Base-by-base conservation (phyloP, 2,329 filamentous ascomycete genomes). In the Paecilomyces dactylethromorphus region DNA sequence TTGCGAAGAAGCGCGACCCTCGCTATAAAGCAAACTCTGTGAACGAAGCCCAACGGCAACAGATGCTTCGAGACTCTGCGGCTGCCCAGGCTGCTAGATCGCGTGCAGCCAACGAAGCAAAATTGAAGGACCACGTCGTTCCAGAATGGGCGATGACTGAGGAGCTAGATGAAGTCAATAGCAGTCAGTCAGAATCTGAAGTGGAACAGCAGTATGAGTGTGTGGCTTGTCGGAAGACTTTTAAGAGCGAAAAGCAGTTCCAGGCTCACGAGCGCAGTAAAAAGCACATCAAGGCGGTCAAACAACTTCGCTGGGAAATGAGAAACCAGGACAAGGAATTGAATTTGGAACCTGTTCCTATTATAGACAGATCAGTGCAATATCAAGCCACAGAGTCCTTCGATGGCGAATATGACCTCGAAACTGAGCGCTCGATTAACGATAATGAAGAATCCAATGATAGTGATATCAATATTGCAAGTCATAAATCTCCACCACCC, bases 181-280 rank as follows among this genome's bases (percentile, higher is more conserved):
- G 75, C 71, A 74, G 66, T 71, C 82, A 62, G 57, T 70, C 70
- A 2, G 80, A 80, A 57, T 68, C 72, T 33, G 78, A 82, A 50
- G 77, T 83, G 56, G 81, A 86, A 59, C 77, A 82, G 50, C 77
- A 82, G 50, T 85, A 81, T 60, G 84, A 87, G 64, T 88, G 85
- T 63, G 82, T 87, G 33, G 83, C 82, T 6, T 88, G 85, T 67
- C 77, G 81, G 61, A 88, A 88, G 71, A 81, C 70, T 0, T 94
- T 93, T 73, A 90, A 97, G 75, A 97, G 92, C 68, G 90, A 96
- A 70, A 92, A 91, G 64, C 93, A 97, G 69, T 92, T 89, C 61
- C 87, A 95, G 68, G 88, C 89, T 2, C 94, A 99, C 68, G 92
- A 97, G 76, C 91, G 89, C 77, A 97, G 93, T 80, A 99, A 96